A percentile compares a stretch with the other conserved stretches of the same genome.
Conservation (phyloP, 2,329 filamentous ascomycete genomes). For the Capronia coronata region DNA sequence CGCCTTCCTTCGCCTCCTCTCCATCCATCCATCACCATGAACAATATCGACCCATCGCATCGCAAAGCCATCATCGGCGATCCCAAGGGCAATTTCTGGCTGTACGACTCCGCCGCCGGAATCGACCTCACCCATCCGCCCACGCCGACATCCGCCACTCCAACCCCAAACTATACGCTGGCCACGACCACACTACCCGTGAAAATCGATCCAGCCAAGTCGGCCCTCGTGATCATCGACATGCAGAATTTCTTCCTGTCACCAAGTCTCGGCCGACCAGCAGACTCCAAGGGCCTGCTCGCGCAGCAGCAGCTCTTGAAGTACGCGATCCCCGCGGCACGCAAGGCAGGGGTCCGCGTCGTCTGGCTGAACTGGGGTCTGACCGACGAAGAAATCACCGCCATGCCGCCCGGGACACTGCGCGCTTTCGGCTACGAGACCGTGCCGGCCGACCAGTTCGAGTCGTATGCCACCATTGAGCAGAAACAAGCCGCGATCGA, state of each 20-base stretch:
- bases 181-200: slow-evolving; percentile 32
- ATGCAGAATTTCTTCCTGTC: slow-evolving; percentile 51
- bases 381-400: slow-evolving; percentile 45
- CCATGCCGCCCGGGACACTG: slow-evolving; percentile 46
- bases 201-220: slow-evolving; percentile 37
- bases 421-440: slow-evolving; percentile 44
- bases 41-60: slow-evolving; percentile 22
- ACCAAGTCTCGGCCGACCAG: slow-evolving; percentile 38
- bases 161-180: slow-evolving; percentile 18
- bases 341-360: slow-evolving; percentile 45
- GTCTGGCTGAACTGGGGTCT: slow-evolving; percentile 56
- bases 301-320: slow-evolving; percentile 40
- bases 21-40: slow-evolving; percentile 14
- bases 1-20: neutral
- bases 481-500: slow-evolving; percentile 26
- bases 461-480: slow-evolving; percentile 10
- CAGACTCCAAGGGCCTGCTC: slow-evolving; percentile 39
- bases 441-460: slow-evolving; percentile 28
- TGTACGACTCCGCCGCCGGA: slow-evolving; percentile 38
- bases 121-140: slow-evolving; percentile 44
- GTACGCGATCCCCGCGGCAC: slow-evolving; percentile 43
- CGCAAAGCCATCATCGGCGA: slow-evolving; percentile 40
- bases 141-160: slow-evolving; percentile 27
- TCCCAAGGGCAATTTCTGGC: slow-evolving; percentile 39
- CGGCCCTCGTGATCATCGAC: slow-evolving; percentile 49